These are phyloP conservation scores for Harringtonia aguacate DNA, from an alignment of 2,329 filamentous ascomycete genomes.

Conservation along the genomic window DNA sequence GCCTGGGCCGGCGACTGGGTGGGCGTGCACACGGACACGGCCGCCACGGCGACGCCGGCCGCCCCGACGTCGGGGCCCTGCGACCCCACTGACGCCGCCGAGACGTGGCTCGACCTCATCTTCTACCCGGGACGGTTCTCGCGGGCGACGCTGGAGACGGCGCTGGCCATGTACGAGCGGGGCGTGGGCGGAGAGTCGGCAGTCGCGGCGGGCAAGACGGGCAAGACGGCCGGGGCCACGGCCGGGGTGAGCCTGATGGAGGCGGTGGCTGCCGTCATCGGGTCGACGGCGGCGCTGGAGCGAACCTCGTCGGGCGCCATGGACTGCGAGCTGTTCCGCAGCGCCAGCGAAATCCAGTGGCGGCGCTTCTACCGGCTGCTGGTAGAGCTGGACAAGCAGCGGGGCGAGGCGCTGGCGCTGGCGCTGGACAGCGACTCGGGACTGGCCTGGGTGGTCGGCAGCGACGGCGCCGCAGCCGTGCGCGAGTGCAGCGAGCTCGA, in stretches of 20 bases:
- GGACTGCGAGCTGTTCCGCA: conserved; percentile 66
- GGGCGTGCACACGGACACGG: conserved; percentile 51
- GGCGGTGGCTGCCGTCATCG: conserved; percentile 62
- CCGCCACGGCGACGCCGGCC: conserved; percentile 28
- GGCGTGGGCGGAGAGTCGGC: conserved; percentile 30
- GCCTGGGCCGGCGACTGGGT: conserved; percentile 63
- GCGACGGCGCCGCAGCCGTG: conserved; percentile 70
- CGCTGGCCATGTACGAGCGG: conserved; percentile 70
- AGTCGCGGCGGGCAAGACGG: conserved; percentile 26
- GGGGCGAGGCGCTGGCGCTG: conserved; percentile 71
- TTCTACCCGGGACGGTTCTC: conserved; percentile 78
- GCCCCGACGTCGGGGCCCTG: conserved; percentile 49
- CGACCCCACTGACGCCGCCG: conserved; percentile 59
- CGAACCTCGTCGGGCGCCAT: conserved; percentile 52
- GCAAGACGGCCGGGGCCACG: too few relatives aligned
- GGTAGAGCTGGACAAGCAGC: conserved; percentile 73
- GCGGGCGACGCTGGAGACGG: conserved; percentile 68
- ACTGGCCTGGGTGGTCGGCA: conserved; percentile 74
- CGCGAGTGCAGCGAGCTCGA: conserved; percentile 73
- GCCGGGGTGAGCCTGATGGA: conserved; percentile 69
- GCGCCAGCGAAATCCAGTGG: conserved; percentile 75
- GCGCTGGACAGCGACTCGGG: conserved; percentile 60
- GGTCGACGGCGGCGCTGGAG: conserved; percentile 55
- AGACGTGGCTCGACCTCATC: conserved; percentile 80
- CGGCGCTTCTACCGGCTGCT: conserved; percentile 79